A percentile compares a stretch with the other conserved stretches of the same genome.
Evolutionary conservation across 768 basidiomycete species (phyloP).

Genomic region (Psilocybe tampanensis): DNA sequence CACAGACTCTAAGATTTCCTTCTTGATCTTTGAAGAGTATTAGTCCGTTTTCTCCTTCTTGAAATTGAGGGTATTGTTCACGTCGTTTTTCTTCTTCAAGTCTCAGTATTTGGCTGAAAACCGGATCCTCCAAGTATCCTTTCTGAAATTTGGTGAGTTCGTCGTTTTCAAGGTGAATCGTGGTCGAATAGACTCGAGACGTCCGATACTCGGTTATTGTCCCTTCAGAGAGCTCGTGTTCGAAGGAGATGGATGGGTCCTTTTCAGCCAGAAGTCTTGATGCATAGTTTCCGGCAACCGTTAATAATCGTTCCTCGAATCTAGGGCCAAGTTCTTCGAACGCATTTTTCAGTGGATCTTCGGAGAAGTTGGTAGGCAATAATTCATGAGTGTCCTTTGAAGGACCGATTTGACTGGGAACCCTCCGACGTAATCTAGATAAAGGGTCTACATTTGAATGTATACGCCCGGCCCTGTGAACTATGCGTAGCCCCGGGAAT

Average conservation of each 20-base stretch:
- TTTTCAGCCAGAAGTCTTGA: background rate
- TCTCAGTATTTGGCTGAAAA: no score
- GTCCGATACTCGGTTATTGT: no score
- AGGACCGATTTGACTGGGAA: conserved; percentile 23
- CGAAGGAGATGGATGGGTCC: background rate
- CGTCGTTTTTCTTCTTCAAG: background rate
- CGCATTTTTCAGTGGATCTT: conserved; percentile 26
- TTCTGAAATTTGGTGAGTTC: no score
- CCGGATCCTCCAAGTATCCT: no score
- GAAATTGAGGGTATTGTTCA: background rate
- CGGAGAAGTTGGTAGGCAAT: background rate
- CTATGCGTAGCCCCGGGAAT: conserved; percentile 35
- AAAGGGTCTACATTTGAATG: conserved; percentile 45
- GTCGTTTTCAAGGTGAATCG: no score
- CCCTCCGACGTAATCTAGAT: conserved; percentile 27
- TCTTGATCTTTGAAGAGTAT: conserved; percentile 27
- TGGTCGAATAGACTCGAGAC: no score
- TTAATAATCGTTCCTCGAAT: conserved; percentile 28
- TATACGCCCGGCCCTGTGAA: conserved; percentile 38
- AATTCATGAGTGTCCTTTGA: background rate
- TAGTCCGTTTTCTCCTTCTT: conserved; percentile 3
- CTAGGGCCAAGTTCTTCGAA: conserved; percentile 24
- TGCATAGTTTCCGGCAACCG: conserved; percentile 7
- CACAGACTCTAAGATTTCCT: conserved; percentile 28
- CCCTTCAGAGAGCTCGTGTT: background rate